Evolutionary conservation across 768 basidiomycete genomes (phyloP).

Genomic region (Lactarius indigo): DNA sequence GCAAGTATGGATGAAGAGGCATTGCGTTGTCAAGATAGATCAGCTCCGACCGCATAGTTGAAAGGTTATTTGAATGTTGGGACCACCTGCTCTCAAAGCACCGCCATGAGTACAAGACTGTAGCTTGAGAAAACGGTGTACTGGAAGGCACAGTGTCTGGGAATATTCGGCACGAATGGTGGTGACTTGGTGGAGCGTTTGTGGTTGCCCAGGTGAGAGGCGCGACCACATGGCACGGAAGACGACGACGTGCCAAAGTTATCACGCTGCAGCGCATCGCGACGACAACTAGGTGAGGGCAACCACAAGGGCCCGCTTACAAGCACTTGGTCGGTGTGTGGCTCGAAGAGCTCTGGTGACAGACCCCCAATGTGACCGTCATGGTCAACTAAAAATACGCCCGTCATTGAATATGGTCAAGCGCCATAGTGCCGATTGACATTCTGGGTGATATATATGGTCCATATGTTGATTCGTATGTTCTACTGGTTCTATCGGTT

Average conservation of each 20-base stretch:
- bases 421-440: too few relatives aligned
- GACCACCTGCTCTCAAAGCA: background rate
- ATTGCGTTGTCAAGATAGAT: too few relatives aligned
- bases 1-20: background rate
- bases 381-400: background rate
- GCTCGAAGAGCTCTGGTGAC: background rate
- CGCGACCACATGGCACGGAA: background rate
- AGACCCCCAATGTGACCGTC: background rate
- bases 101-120: background rate
- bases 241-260: background rate
- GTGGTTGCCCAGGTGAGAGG: background rate
- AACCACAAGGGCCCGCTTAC: background rate
- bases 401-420: background rate
- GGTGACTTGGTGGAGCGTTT: background rate
- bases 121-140: background rate
- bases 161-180: background rate
- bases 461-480: too few relatives aligned
- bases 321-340: background rate
- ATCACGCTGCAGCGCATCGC: background rate
- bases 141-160: background rate
- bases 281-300: background rate
- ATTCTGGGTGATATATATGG: too few relatives aligned
- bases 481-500: too few relatives aligned
- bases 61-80: background rate
- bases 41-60: background rate